Conservation (phyloP, 192 early-diverging fungal species). For the Glomus cerebriforme region DNA sequence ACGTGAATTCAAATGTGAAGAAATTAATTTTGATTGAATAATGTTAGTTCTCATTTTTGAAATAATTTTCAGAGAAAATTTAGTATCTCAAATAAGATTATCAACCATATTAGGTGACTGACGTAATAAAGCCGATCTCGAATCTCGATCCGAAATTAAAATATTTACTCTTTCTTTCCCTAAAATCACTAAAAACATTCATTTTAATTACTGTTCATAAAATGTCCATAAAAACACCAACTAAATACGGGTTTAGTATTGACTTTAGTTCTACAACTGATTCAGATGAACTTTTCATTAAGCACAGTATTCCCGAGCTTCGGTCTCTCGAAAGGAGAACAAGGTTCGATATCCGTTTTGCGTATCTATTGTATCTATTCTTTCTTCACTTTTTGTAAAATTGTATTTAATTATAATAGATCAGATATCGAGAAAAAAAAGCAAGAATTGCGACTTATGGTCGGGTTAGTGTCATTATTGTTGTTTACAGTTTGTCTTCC, state of each 20-base stretch:
- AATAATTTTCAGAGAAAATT: too few relatives aligned
- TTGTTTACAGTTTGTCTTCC: not conserved
- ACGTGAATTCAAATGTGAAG: not conserved
- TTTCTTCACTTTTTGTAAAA: not conserved
- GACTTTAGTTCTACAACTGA: slow-evolving; percentile 6
- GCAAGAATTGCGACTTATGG: slow-evolving; percentile 80
- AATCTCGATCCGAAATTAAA: too few relatives aligned
- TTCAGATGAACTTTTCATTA: slow-evolving; percentile 48
- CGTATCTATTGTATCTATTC: not conserved
- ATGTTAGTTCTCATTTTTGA: not conserved
- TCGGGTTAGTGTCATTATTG: slow-evolving; percentile 61
- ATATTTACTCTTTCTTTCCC: too few relatives aligned
- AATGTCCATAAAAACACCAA: not conserved
- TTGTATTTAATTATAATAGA: slow-evolving; percentile 37
- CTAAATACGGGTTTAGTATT: not conserved
- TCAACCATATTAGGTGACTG: too few relatives aligned
- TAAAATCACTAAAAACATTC: too few relatives aligned
- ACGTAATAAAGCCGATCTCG: too few relatives aligned
- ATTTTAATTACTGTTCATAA: not conserved
- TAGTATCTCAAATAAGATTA: too few relatives aligned
- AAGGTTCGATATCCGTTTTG: slow-evolving; percentile 32
- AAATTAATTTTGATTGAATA: not conserved
- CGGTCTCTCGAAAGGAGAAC: slow-evolving; percentile 47
- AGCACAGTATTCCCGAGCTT: slow-evolving; percentile 51
- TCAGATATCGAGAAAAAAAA: slow-evolving; percentile 79